Evolutionary conservation across 192 early-diverging fungal species (phyloP), one percentile per base, ranked within the genome.

Genomic region (Mortierella hygrophila): DNA sequence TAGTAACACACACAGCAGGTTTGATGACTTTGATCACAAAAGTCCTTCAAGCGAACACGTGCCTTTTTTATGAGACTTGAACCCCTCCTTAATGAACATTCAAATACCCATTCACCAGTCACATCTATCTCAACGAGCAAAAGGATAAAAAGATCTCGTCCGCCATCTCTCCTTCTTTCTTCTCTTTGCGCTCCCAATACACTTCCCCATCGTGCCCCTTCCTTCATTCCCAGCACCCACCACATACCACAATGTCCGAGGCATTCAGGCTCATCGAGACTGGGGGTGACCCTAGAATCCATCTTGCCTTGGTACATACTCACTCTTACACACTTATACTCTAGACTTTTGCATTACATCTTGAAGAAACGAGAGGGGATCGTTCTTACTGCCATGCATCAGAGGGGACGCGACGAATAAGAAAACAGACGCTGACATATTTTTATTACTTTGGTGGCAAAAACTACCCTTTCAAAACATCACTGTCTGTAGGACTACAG

Each of bases 181-280:
- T 35, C 38, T 70, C 29, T 35, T 23, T 71, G 16, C 2, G 21
- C 21, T 6, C 29, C 38, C 37, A 54, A 21, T 54, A 11, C 15
- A 29, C 37, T 47, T 8, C 8, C 38, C 9, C 8, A 16, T 32
- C 74, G 54, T 38, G 29, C 74, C 49, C 21, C 38, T 40, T 3
- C 8, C 37, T 4, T 57, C 15, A 9, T 40, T 26, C 40, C 8
- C 41, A 32, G n/a, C 40, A 18, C 23, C 26, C 70, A 42, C 7
- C 41, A 35, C 6, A 15, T 20, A 23, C 44, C 18, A 70, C 4
- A 49, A 82, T 81, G 79, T 77, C 84, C 23, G 84, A 86, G 26
- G 76, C 84, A 69, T 86, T 80, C 65, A 68, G 74, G 2, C 72
- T 86, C 71, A 70, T 86, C 52, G 84, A 86, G 72, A 81, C 79